phyloP scores from a whole-genome alignment of 2,329 filamentous ascomycete genomes.

The Colletotrichum simmondsii region DNA sequence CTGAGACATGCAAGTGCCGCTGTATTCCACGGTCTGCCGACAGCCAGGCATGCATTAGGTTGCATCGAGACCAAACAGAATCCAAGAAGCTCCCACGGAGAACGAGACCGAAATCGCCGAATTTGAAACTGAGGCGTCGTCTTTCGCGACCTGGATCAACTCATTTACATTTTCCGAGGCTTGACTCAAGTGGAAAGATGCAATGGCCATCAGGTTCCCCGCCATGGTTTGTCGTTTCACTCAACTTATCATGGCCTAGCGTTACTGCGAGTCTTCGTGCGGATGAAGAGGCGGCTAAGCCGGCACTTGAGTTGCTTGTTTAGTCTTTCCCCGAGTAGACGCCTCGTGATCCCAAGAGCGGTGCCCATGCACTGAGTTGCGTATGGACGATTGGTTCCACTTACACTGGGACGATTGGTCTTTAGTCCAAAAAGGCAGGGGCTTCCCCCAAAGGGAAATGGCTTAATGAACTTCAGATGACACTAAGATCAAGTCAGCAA shows the following conservation, averaged over 20 bases:
- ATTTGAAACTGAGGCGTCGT: background rate
- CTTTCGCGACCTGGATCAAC: background rate
- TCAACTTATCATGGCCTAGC: background rate
- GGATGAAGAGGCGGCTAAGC: background rate
- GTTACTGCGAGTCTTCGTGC: background rate
- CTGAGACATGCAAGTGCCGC: background rate
- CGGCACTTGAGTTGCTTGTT: background rate
- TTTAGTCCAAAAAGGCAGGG: background rate
- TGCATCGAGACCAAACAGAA: background rate
- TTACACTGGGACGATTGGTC: background rate
- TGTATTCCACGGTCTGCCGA: background rate
- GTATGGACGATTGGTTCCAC: background rate
- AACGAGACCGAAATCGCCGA: background rate
- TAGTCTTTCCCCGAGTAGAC: background rate
- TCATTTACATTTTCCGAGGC: background rate
- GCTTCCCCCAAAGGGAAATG: background rate
- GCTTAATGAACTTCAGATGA: slow-evolving; percentile 8
- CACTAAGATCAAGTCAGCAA: slow-evolving; percentile 3
- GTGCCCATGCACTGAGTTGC: background rate
- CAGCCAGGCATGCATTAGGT: background rate
- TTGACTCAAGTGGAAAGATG: background rate
- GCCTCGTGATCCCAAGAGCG: background rate
- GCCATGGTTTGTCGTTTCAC: background rate
- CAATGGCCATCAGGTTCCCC: background rate
- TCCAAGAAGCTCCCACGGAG: background rate